These are phyloP conservation scores for Pterocarpus santalinus DNA, from an alignment of 306 rosid genomes.

Conservation along the genomic window DNA sequence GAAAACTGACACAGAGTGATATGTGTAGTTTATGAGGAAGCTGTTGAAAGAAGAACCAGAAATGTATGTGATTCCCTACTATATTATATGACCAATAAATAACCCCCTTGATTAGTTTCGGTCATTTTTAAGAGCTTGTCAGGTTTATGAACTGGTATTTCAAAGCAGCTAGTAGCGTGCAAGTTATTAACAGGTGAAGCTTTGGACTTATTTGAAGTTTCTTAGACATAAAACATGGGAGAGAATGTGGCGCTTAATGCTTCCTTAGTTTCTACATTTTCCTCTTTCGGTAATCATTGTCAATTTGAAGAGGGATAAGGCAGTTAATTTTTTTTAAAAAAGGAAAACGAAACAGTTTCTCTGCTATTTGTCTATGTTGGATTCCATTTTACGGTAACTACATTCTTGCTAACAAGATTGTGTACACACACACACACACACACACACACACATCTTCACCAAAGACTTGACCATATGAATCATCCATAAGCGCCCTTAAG, in stretches of 20 bases:
- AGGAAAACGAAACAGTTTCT: neutral
- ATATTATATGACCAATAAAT: conserved; percentile 53
- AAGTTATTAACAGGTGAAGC: conserved; percentile 58
- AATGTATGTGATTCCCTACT: conserved; percentile 43
- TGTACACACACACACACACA: neutral
- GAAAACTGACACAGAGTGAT: neutral
- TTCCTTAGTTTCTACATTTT: conserved; percentile 49
- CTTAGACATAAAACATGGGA: conserved; percentile 92
- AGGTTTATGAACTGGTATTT: conserved; percentile 60
- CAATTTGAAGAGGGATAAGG: conserved; percentile 50
- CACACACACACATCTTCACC: no score
- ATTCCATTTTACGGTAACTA: conserved; percentile 36
- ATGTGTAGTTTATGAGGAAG: conserved; percentile 45
- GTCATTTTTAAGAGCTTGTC: conserved; percentile 54
- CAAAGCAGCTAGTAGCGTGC: conserved; percentile 60
- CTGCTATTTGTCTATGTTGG: conserved; percentile 45
- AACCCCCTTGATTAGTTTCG: conserved; percentile 48
- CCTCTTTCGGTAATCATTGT: conserved; percentile 43
- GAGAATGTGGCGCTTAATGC: conserved; percentile 66
- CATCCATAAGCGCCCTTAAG: neutral
- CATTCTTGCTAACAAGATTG: conserved; percentile 43
- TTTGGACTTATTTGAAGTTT: conserved; percentile 79
- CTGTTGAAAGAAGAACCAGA: conserved; percentile 57
- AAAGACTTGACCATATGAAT: no score
- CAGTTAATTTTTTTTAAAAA: neutral